These are phyloP conservation scores for Rubus parviflorus DNA, from an alignment of 306 rosid species.

Conservation along the genomic window DNA sequence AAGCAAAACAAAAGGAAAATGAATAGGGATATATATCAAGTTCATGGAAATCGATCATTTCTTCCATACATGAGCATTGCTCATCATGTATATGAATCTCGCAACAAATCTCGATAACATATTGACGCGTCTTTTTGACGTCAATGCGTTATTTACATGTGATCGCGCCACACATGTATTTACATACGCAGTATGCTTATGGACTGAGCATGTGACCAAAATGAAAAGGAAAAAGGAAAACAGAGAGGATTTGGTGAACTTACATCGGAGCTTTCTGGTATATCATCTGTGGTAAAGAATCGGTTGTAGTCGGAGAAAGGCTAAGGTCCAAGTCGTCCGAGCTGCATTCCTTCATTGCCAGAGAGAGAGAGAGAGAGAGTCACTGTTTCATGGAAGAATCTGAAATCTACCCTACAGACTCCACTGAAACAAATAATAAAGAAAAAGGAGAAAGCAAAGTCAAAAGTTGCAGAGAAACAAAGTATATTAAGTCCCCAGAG, in stretches of 20 bases:
- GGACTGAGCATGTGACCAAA: neutral
- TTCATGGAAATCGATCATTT: neutral
- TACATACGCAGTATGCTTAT: neutral
- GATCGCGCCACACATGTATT: neutral
- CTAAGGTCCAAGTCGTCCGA: neutral
- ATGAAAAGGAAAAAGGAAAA: neutral
- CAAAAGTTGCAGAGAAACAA: neutral
- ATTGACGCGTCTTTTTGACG: neutral
- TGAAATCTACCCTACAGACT: neutral
- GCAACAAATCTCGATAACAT: neutral
- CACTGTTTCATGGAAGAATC: neutral
- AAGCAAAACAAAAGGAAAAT: neutral
- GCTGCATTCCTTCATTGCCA: conserved; percentile 11
- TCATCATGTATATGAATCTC: neutral
- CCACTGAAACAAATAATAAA: neutral
- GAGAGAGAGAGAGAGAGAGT: neutral
- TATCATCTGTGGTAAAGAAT: neutral
- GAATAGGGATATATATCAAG: neutral
- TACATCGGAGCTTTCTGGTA: conserved; percentile 4
- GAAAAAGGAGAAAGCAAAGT: neutral
- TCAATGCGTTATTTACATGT: too few species aligned
- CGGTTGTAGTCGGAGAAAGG: conserved; percentile 8
- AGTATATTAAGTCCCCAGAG: neutral
- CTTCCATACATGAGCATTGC: neutral
- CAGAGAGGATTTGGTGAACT: neutral